Conservation (phyloP, 2,329 filamentous ascomycete species). For the Drechslera avenae region DNA sequence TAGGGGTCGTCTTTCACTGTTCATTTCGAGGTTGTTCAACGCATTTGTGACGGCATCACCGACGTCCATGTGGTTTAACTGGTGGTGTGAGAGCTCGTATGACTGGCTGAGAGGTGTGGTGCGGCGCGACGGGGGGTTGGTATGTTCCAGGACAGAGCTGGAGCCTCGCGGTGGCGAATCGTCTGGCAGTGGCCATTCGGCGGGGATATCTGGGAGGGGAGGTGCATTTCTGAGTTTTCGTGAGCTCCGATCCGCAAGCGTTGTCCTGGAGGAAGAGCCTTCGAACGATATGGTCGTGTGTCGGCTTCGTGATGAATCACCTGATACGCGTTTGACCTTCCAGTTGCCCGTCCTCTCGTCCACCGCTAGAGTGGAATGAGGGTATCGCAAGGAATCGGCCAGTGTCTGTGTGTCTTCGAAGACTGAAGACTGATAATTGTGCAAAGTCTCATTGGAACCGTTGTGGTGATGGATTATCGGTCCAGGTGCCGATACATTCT, state of each 20-base stretch:
- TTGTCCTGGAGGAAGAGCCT: conserved; percentile 18
- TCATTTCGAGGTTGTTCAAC: conserved; percentile 26
- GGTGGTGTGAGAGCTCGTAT: conserved; percentile 26
- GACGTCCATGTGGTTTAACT: conserved; percentile 23
- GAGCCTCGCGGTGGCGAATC: conserved; percentile 20
- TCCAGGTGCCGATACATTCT: conserved; percentile 20
- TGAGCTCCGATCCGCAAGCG: conserved; percentile 21
- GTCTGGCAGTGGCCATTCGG: conserved; percentile 34
- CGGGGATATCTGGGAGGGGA: conserved; percentile 34
- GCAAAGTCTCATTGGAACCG: conserved; percentile 34
- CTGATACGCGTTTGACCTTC: conserved; percentile 40
- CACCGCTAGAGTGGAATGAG: conserved; percentile 39
- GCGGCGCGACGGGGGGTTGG: conserved; percentile 11
- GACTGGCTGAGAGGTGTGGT: conserved; percentile 11
- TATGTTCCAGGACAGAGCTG: conserved; percentile 18
- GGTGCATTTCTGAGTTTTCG: conserved; percentile 24
- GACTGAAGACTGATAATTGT: conserved; percentile 36
- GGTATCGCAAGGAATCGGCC: conserved; percentile 42
- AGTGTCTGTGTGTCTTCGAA: conserved; percentile 42
- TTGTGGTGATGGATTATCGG: conserved; percentile 18
- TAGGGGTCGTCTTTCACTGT: conserved; percentile 16
- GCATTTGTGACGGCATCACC: conserved; percentile 28
- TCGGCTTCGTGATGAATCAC: conserved; percentile 18
- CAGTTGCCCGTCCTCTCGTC: conserved; percentile 39
- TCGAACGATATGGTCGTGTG: conserved; percentile 18